Base-by-base conservation (phyloP, 495 filamentous ascomycete species). In the Cryomyces antarcticus region DNA sequence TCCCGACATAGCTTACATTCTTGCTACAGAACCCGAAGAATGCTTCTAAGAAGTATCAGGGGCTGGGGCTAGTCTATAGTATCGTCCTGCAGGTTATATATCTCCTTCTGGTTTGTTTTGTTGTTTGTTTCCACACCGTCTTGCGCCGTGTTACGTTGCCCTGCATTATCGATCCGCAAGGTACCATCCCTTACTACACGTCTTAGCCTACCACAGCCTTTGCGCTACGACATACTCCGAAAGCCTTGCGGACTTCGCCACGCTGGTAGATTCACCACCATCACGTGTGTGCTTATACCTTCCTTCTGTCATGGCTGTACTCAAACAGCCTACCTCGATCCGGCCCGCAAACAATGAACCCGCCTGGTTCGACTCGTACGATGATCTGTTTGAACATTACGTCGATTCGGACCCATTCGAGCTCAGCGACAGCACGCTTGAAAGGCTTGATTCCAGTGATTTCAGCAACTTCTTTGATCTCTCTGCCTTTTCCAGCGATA, bases 311-410 rank as follows among this genome's bases (percentile, higher is more conserved):
- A 39, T 39, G 38, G 38, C 38, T 17, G 0, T 39, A 28, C 38
- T 13, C 2, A 9, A 4, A 17, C 38, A 39, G 38, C 27, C 9
- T 31, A 31, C 42, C 57, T 46, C 46, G 35, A 60, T 60, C 48
- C 58, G 58, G 60, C 46, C 40, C 27, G 10, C 40, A 17, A 51
- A 50, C 55, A 60, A 62, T 60, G 58, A 59, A 30, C 47, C 48
- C 17, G 48, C 59, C 28, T 52, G 47, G 48, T 52, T 56, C 13
- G 57, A 57, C 33, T 35, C 51, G 28, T 57, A 54, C 47, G 56
- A 63, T 40, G 52, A 56, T 49, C 55, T 63, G 51, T 60, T 63
- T 56, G 52, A 61, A 33, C 55, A 60, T 39, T 60, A 60, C 43
- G 49, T 61, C 39, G 57, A 63, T 39, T 48, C 49, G 38, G 57